phyloP scores from a whole-genome alignment of 345 rosid genomes.

The Psidium guajava region DNA sequence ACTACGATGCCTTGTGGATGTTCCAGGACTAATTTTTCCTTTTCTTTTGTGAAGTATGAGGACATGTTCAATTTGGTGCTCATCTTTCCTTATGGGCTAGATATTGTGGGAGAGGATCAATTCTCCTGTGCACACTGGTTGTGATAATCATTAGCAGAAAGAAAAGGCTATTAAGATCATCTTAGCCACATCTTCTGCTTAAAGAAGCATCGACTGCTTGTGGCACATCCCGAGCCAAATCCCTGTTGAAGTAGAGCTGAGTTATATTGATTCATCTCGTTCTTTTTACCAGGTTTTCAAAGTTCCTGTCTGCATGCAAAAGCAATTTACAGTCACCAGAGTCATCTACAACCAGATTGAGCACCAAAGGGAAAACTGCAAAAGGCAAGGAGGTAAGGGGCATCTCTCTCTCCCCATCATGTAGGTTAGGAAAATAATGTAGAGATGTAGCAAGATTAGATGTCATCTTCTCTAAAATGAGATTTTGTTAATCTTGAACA shows the following conservation, averaged over 20 bases:
- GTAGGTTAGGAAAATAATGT: background rate
- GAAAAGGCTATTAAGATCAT: background rate
- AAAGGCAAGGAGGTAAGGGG: conserved; percentile 67
- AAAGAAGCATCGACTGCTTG: background rate
- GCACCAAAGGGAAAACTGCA: conserved; percentile 80
- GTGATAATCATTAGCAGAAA: background rate
- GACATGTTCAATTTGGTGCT: background rate
- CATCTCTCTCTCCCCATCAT: background rate
- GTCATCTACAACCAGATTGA: conserved; percentile 43
- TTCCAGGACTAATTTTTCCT: background rate
- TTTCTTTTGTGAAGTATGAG: background rate
- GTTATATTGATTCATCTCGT: conserved; percentile 1
- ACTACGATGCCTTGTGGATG: background rate
- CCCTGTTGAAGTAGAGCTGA: conserved; percentile 1
- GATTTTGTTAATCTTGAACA: background rate
- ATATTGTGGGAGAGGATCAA: background rate
- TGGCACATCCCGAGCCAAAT: background rate
- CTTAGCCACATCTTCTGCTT: background rate
- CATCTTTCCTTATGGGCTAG: background rate
- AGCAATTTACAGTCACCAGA: conserved; percentile 53
- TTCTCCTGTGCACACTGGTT: background rate
- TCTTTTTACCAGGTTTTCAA: conserved; percentile 39
- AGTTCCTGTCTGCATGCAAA: conserved; percentile 42
- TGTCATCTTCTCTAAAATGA: background rate
- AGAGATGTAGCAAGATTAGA: background rate